Base-by-base conservation (phyloP, 2,329 filamentous ascomycete genomes). In the Sodiomyces alkalinus region DNA sequence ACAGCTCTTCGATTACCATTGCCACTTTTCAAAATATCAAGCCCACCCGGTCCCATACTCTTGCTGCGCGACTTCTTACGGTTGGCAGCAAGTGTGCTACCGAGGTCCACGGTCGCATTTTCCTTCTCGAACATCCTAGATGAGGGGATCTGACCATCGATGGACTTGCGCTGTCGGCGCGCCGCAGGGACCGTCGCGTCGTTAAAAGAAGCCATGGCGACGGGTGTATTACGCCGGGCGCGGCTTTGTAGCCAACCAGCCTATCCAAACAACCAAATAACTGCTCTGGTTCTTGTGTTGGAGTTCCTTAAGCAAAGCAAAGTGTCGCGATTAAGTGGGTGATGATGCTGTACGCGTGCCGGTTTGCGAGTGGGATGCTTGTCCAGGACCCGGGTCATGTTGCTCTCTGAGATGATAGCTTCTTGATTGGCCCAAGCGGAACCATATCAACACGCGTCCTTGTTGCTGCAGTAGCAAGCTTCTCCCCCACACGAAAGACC, bases 1-100 rank as follows among this genome's bases (percentile, higher is more conserved):
- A 90, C 83, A 58, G 83, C 80, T 51, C 80, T 71, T 42, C 80
- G 64, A 49, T 92, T 92, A 19, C 80, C 81, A 45, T 64, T 70
- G 24, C 68, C 69, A 45, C 77, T 68, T 50, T 79, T 85, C 31
- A 92, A 63, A 32, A 78, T 76, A 60, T 92, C 85, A 25, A 93
- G 56, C 16, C 86, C 85, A 28, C 87, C 90, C 11, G 90, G 87
- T 3, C 90, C 90, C 41, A 98, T 76, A 55, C 87, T 96, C 62
- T 94, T 96, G 56, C 87, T 94, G 39, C 90, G 75, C 33, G 78
- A 80, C 56, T 85, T 87, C 56, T 66, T 68, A 36, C 65, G 60
- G 45, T 52, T 62, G 33, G 58, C 60, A 17, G 58, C 62, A 39
- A 63, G 46, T 32, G 59, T 55, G 38, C 66, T 63, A 35, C 62